Evolutionary conservation across 2,329 filamentous ascomycete species (phyloP).

Genomic region (Dothideomycetes sp.): DNA sequence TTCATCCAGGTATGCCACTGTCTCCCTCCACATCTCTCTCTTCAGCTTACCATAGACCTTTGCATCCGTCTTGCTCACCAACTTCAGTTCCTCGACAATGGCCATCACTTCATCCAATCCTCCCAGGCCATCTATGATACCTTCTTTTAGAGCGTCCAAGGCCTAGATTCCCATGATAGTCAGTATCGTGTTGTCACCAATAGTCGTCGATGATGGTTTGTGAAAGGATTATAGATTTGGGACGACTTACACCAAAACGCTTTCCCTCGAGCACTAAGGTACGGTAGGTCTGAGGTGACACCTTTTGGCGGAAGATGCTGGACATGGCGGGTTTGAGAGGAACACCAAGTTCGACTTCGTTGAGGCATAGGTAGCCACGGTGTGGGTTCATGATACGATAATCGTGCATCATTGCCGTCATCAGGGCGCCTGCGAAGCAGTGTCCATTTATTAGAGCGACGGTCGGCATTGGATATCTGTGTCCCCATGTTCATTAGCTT

Average conservation of each 20-base stretch:
- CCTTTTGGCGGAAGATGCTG: constrained; percentile 63
- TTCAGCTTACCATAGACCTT: constrained; percentile 65
- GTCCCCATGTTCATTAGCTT: constrained; percentile 1
- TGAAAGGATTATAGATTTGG: background rate
- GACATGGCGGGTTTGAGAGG: constrained; percentile 67
- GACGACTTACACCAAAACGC: constrained; percentile 43
- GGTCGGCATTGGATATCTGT: constrained; percentile 68
- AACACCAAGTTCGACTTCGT: constrained; percentile 72
- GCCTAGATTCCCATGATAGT: constrained; percentile 33
- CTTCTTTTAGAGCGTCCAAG: constrained; percentile 52
- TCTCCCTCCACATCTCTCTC: constrained; percentile 64
- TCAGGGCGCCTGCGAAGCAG: constrained; percentile 72
- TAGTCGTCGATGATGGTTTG: too few relatives aligned
- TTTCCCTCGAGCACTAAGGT: constrained; percentile 63
- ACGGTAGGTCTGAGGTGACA: constrained; percentile 47
- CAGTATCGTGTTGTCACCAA: background rate
- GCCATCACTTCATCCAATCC: constrained; percentile 53
- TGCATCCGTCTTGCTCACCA: constrained; percentile 53
- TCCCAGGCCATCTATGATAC: constrained; percentile 60
- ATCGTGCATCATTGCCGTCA: constrained; percentile 74
- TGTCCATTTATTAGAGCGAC: constrained; percentile 69
- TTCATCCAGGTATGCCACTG: constrained; percentile 48
- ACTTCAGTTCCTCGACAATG: constrained; percentile 50
- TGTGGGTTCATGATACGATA: constrained; percentile 67
- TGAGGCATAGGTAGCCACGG: constrained; percentile 67